Evolutionary conservation across 148 eudicot genomes (phyloP), one percentile per base, ranked within the genome.

Genomic region (Chenopodium suecicum): DNA sequence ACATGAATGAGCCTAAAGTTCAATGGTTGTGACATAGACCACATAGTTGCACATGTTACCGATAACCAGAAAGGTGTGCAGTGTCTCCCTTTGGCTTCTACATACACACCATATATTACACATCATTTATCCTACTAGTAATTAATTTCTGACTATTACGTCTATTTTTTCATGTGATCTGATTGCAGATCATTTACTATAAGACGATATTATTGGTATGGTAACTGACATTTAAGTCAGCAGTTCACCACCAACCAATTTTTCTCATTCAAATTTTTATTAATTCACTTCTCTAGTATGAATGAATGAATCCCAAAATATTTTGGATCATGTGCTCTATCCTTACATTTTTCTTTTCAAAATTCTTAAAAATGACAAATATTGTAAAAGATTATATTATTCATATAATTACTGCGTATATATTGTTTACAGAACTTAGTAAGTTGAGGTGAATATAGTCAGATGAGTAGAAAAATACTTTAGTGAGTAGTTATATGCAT

Each of bases 1-100:
- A 78, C 81, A 77, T 82, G 84, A 63, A 63, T 4, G 46, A 47
- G 80, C 84, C 71, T 77, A 41, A 41, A 41, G 44, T 41, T 41
- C 44, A 41, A 82, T 82, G 84, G 77, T 20, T 5, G 68, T 62
- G 13, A 46, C 70, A 22, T 34, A 34, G 37, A 34, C 37, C 37
- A 34, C 37, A 34, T 32, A 20, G 23, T 19, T 13, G 64, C 84
- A 82, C 84, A 82, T 82, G 84, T 73, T 29, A 67, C 25, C 3
- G 60, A 19, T 63, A 6, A 56, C 10, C 41, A 25, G 25, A 78
- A 78, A 66, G 72, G 16, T 16, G 27, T 66, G 80, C 62, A 44
- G 29, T 78, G 73, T 78, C 62, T 78, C 73, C 71, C 71, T 37
- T 78, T 66, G 72, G 44, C 41, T 78, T 46, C 11, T 78, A 9